phyloP scores from a whole-genome alignment of 495 filamentous ascomycete genomes.

The Copromyces sp. region DNA sequence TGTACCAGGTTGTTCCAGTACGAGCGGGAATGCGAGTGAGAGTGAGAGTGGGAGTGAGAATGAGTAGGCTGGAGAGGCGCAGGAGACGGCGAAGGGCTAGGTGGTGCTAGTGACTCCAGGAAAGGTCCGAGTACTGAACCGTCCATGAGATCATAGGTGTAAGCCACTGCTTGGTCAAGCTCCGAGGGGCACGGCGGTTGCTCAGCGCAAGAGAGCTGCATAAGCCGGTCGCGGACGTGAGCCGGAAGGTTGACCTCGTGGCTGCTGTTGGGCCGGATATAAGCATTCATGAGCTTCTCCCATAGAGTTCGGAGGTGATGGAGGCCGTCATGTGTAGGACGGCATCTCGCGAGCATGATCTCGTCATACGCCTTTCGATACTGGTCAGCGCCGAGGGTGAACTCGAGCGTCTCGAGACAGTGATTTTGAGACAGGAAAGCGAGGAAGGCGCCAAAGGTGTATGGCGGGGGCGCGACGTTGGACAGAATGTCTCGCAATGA shows the following conservation, averaged over 20 bases:
- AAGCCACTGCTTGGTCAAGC: slow-evolving; percentile 80
- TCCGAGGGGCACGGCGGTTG: slow-evolving; percentile 65
- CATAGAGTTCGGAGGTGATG: slow-evolving; percentile 45
- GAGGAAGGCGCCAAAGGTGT: slow-evolving; percentile 90
- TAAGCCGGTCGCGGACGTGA: slow-evolving; percentile 69
- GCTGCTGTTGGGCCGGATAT: slow-evolving; percentile 68
- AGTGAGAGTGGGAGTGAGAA: slow-evolving; percentile 9
- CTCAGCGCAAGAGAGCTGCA: slow-evolving; percentile 50
- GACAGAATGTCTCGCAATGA: slow-evolving; percentile 80
- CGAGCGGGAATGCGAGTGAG: neutral
- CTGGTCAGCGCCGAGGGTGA: slow-evolving; percentile 90
- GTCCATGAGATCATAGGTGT: slow-evolving; percentile 93
- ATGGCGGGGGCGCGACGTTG: slow-evolving; percentile 79
- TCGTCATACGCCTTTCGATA: slow-evolving; percentile 68
- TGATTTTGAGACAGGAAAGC: slow-evolving; percentile 97
- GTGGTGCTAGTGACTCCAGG: slow-evolving; percentile 46
- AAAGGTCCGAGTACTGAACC: slow-evolving; percentile 85
- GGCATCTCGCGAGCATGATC: slow-evolving; percentile 23
- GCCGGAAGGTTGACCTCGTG: slow-evolving; percentile 90
- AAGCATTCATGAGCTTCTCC: slow-evolving; percentile 58
- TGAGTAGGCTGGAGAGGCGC: slow-evolving; percentile 24
- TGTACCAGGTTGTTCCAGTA: neutral
- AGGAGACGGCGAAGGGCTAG: neutral
- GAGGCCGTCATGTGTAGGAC: neutral
- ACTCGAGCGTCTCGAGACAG: slow-evolving; percentile 93